Evolutionary conservation across 306 rosid species (phyloP).

Genomic region (Quercus alba): DNA sequence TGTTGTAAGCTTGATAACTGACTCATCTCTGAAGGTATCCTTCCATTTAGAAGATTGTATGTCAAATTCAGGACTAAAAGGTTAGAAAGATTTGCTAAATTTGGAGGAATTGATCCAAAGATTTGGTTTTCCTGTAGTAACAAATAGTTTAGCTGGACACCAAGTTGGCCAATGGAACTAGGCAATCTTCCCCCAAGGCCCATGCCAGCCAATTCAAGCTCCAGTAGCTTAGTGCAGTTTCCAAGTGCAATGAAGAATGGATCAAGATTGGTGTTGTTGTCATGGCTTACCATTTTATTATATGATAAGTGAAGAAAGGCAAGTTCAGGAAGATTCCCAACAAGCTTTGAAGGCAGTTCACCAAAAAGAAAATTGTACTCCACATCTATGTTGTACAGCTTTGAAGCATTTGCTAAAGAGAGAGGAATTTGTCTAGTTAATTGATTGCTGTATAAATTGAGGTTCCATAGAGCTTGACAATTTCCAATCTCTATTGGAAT

Average conservation of each 20-base stretch:
- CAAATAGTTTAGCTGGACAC: slow-evolving; percentile 16
- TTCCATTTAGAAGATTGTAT: slow-evolving; percentile 1
- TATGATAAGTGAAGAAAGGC: slow-evolving; percentile 54
- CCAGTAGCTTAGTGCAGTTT: slow-evolving; percentile 46
- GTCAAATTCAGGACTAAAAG: slow-evolving; percentile 36
- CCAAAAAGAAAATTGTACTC: slow-evolving; percentile 56
- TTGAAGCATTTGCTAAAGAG: slow-evolving; percentile 32
- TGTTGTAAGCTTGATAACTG: background rate
- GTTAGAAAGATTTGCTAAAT: slow-evolving; percentile 41
- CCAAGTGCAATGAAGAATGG: slow-evolving; percentile 53
- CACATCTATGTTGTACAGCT: slow-evolving; percentile 37
- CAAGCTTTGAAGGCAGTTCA: slow-evolving; percentile 44
- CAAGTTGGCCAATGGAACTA: slow-evolving; percentile 27
- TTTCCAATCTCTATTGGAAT: slow-evolving; percentile 65
- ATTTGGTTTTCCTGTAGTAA: slow-evolving; percentile 55
- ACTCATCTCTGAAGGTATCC: background rate
- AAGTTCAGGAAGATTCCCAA: slow-evolving; percentile 29
- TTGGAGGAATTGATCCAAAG: slow-evolving; percentile 56
- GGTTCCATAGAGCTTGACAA: slow-evolving; percentile 49
- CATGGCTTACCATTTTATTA: slow-evolving; percentile 49
- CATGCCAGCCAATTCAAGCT: slow-evolving; percentile 43
- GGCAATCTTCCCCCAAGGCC: slow-evolving; percentile 47
- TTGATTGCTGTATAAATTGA: slow-evolving; percentile 56
- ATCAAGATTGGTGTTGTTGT: slow-evolving; percentile 52
- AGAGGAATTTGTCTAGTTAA: slow-evolving; percentile 55